Conservation (phyloP, 176 grass and related monocot genomes). For the Triticum turgidum region DNA sequence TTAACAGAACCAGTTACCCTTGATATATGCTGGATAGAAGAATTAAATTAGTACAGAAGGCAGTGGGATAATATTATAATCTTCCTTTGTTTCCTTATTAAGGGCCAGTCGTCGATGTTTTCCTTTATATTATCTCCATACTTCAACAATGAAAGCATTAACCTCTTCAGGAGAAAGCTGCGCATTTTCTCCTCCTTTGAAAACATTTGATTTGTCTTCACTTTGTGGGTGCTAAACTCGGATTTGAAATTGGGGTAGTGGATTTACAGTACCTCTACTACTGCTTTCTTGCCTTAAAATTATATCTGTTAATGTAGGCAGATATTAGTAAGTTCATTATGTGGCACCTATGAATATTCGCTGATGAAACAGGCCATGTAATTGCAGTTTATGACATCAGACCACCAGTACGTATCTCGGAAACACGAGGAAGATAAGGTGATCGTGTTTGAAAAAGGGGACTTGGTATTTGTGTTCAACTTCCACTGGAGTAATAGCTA, state of each 20-base stretch:
- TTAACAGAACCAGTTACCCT: neutral
- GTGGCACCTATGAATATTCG: slow-evolving; percentile 4
- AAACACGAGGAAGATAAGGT: slow-evolving; percentile 94
- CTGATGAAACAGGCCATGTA: slow-evolving; percentile 28
- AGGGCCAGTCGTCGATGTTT: neutral
- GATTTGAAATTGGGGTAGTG: neutral
- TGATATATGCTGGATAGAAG: neutral
- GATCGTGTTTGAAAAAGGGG: slow-evolving; percentile 83
- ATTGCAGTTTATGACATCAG: slow-evolving; percentile 96
- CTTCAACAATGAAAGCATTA: neutral
- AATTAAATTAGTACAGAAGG: neutral
- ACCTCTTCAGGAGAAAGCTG: neutral
- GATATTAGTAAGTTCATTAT: slow-evolving; percentile 21
- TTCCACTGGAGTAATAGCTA: slow-evolving; percentile 94
- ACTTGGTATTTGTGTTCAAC: slow-evolving; percentile 97
- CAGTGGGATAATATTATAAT: neutral
- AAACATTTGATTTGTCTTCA: neutral
- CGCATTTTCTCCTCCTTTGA: neutral
- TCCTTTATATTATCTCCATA: neutral
- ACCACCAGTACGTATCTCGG: slow-evolving; percentile 84
- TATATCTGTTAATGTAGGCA: neutral
- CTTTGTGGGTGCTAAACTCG: neutral
- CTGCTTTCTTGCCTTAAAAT: slow-evolving; percentile 1
- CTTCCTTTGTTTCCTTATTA: neutral
- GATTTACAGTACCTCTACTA: neutral